phyloP scores from a whole-genome alignment of 2,329 filamentous ascomycete genomes.

The Neofusicoccum ribis region DNA sequence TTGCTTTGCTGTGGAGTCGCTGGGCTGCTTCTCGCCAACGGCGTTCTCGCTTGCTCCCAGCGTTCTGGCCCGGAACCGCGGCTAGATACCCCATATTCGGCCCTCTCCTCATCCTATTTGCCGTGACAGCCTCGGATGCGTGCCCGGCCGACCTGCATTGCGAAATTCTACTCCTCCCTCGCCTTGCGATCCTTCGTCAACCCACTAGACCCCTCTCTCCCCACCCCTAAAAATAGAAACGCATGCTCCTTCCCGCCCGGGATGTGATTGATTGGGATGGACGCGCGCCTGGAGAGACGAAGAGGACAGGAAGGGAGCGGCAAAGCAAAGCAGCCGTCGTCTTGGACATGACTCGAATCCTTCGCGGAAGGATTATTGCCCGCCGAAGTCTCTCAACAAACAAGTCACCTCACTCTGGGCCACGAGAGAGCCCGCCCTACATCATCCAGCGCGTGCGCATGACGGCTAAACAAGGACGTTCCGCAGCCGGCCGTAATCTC shows the following conservation, averaged over 20 bases:
- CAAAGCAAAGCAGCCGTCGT: not conserved
- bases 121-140: not conserved
- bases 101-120: not conserved
- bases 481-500: not conserved
- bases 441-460: not conserved
- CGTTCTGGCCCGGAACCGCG: constrained; percentile 16
- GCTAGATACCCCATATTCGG: constrained; percentile 13
- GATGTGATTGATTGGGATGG: not conserved
- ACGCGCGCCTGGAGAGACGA: not conserved
- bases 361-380: constrained; percentile 7
- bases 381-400: not conserved
- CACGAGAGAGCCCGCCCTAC: not conserved
- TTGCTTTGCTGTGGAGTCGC: not conserved
- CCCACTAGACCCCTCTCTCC: not conserved
- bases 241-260: not conserved
- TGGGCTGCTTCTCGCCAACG: not conserved
- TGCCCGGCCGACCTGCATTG: not conserved
- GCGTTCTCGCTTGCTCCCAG: not conserved
- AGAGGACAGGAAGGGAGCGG: not conserved
- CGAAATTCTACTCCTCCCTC: not conserved
- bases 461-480: not conserved
- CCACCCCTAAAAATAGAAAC: not conserved
- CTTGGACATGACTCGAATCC: constrained; percentile 8
- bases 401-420: constrained; percentile 8
- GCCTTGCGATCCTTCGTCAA: not conserved